These are phyloP conservation scores for Blastomyces silverae DNA, from an alignment of 2,329 filamentous ascomycete species.

Conservation along the genomic window DNA sequence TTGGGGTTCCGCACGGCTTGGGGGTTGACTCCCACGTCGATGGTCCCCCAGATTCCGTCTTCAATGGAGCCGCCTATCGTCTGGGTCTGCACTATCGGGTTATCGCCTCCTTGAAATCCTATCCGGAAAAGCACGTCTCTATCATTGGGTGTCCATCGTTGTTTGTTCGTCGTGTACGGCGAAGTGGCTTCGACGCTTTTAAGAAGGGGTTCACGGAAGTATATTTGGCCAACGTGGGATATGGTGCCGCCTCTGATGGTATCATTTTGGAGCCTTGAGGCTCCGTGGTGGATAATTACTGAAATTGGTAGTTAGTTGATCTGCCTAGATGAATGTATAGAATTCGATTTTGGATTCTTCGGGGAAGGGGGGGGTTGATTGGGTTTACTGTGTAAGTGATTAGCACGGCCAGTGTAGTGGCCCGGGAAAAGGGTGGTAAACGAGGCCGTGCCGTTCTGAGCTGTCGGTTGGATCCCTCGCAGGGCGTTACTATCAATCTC, in stretches of 20 bases:
- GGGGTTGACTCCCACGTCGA: constrained; percentile 47
- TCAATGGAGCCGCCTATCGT: constrained; percentile 48
- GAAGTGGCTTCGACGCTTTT: constrained; percentile 43
- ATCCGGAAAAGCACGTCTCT: constrained; percentile 44
- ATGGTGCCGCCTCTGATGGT: constrained; percentile 48
- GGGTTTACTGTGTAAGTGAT: constrained; percentile 14
- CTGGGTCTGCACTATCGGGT: constrained; percentile 54
- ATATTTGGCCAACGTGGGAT: constrained; percentile 58
- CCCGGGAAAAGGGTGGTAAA: constrained; percentile 13
- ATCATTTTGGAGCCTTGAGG: constrained; percentile 42
- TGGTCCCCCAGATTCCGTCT: constrained; percentile 51
- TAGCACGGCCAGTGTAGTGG: constrained; percentile 13
- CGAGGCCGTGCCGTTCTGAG: constrained; percentile 6
- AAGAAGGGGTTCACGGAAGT: constrained; percentile 56
- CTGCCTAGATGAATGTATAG: not conserved
- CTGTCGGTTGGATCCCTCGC: constrained; percentile 13
- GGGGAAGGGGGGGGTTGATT: constrained; percentile 13
- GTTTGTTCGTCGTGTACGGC: constrained; percentile 46
- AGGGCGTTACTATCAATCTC: constrained; percentile 28
- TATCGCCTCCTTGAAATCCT: constrained; percentile 43
- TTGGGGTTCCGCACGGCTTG: constrained; percentile 29
- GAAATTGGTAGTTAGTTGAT: constrained; percentile 15
- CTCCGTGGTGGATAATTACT: constrained; percentile 32
- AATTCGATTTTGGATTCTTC: not conserved
- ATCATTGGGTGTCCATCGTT: constrained; percentile 45